Conservation (phyloP, 306 rosid genomes). For the Pueraria montana region DNA sequence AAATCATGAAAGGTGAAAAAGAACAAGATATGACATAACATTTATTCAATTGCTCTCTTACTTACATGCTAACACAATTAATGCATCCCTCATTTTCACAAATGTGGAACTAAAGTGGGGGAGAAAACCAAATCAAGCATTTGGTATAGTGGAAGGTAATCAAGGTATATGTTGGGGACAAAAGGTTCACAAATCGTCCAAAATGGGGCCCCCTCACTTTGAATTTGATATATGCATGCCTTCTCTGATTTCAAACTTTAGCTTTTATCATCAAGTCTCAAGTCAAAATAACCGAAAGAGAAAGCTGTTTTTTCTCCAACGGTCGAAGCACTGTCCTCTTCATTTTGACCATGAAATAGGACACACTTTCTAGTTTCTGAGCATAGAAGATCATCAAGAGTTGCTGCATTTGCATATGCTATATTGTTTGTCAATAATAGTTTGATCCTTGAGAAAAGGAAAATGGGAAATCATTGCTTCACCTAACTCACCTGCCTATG, state of each 20-base stretch:
- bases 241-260: slow-evolving; percentile 42
- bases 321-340: slow-evolving; percentile 45
- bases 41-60: slow-evolving; percentile 22
- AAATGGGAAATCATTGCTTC: slow-evolving; percentile 45
- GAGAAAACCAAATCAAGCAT: slow-evolving; percentile 36
- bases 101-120: neutral
- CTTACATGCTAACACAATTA: slow-evolving; percentile 27
- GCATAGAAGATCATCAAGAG: slow-evolving; percentile 15
- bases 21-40: slow-evolving; percentile 8
- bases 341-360: slow-evolving; percentile 56
- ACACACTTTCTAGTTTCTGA: slow-evolving; percentile 27
- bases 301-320: slow-evolving; percentile 44
- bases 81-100: slow-evolving; percentile 32
- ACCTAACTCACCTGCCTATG: slow-evolving; percentile 56
- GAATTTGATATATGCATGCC: slow-evolving; percentile 45
- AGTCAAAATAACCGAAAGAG: slow-evolving; percentile 56
- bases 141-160: slow-evolving; percentile 37
- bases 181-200: slow-evolving; percentile 42
- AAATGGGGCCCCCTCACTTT: slow-evolving; percentile 51
- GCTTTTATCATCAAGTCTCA: slow-evolving; percentile 41
- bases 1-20: slow-evolving; percentile 21
- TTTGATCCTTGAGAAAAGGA: slow-evolving; percentile 1
- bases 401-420: neutral
- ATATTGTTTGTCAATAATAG: neutral
- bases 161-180: slow-evolving; percentile 35